Base-by-base conservation (phyloP, 345 rosid species). In the Erucastrum elatum region DNA sequence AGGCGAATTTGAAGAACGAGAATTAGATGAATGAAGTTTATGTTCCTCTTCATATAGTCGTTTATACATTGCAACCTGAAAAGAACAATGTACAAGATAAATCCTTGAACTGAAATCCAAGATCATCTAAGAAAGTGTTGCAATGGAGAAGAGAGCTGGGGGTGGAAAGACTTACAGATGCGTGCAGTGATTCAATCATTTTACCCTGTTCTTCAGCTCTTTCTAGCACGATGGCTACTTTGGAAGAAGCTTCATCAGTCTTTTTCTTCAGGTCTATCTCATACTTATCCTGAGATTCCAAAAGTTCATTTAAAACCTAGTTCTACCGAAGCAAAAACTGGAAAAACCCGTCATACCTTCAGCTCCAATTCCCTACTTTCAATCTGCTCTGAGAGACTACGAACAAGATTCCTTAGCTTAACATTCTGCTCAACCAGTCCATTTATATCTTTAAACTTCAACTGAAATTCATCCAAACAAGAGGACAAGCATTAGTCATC, bases 391-490 rank as follows among this genome's bases (percentile, higher is more conserved):
- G 97, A 88, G 74, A 92, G 93, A 84, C 84, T 83, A 37, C 95
- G 93, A 17, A 88, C 95, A 75, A 94, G 96, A 81, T 84, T 92
- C 82, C 98, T 88, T 74, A 94, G 95, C 75, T 94, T 89, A 65
- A 88, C 97, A 87, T 94, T 94, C 86, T 90, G 98, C 87, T 91
- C 98, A 72, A 94, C 97, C 71, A 94, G 83, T 77, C 98, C 98
- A 78, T 88, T 91, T 84, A 94, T 92, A 77, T 94, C 97, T 89
- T 86, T 91, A 84, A 91, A 94, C 59, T 90, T 94, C 83, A 94
- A 74, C 97, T 94, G 89, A 64, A 26, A 75, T 83, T 64, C 80
- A 84, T 64, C 67, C 80, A 68, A 71, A 65, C 76, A 66, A 59
- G 64, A 71, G 73, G 51, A 26, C 25, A 66, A 44, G 78, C 62